Evolutionary conservation across 345 rosid genomes (phyloP).

Genomic region (Clausena lansium): DNA sequence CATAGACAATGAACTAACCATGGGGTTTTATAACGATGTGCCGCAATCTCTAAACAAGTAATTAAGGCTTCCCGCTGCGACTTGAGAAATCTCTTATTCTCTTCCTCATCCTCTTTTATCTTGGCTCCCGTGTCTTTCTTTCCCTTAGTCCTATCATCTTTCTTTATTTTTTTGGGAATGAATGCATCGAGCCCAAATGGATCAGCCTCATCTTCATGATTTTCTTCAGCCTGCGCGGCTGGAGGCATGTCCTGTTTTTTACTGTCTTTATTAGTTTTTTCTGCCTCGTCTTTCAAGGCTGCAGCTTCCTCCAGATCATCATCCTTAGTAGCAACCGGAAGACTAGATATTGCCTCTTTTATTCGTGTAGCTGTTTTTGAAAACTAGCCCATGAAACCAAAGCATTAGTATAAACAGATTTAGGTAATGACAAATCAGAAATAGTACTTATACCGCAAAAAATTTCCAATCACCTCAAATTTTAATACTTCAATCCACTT

Average conservation of each 20-base stretch:
- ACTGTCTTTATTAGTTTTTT: conserved; percentile 29
- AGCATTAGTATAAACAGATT: not conserved
- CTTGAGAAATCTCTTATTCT: conserved; percentile 62
- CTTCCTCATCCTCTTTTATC: conserved; percentile 52
- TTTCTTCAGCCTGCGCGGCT: conserved; percentile 34
- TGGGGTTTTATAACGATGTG: conserved; percentile 76
- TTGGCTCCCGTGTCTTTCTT: conserved; percentile 44
- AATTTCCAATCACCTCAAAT: not conserved
- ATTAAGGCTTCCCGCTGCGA: conserved; percentile 80
- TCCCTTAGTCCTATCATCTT: conserved; percentile 54
- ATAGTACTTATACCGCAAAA: not conserved
- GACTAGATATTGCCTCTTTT: conserved; percentile 64
- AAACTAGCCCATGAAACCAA: conserved; percentile 42
- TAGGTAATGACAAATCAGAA: not conserved
- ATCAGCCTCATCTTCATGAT: conserved; percentile 58
- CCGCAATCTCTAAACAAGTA: conserved; percentile 87
- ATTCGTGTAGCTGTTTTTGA: conserved; percentile 67
- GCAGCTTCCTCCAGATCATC: conserved; percentile 83
- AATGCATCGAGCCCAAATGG: conserved; percentile 91
- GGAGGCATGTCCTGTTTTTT: conserved; percentile 27
- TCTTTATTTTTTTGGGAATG: conserved; percentile 54
- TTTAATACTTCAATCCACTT: not conserved
- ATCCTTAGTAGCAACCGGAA: conserved; percentile 70
- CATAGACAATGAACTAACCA: conserved; percentile 45
- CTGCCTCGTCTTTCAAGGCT: conserved; percentile 47